Evolutionary conservation across 2,329 filamentous ascomycete genomes (phyloP).

Genomic region (Emergomyces pasteurianus): DNA sequence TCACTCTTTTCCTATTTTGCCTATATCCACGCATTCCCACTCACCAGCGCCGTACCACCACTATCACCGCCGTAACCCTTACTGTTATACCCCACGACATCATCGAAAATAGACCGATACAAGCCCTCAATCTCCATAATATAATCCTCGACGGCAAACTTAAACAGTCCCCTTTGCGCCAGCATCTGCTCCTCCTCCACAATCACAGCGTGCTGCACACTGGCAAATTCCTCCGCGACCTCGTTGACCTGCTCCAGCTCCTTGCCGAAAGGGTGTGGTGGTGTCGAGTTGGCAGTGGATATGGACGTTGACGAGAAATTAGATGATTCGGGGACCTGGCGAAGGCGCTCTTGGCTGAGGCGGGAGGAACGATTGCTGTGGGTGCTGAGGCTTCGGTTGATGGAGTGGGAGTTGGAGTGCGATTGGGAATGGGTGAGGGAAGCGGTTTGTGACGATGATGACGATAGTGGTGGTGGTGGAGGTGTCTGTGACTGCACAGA

Average conservation of each 20-base stretch:
- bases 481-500: slow-evolving; percentile 4
- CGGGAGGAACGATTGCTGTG: slow-evolving; percentile 23
- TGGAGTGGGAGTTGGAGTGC: not conserved
- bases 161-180: slow-evolving; percentile 54
- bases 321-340: slow-evolving; percentile 26
- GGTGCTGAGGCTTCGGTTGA: slow-evolving; percentile 19
- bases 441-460: slow-evolving; percentile 11
- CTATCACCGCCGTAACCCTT: not conserved
- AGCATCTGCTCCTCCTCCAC: slow-evolving; percentile 67
- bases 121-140: slow-evolving; percentile 64
- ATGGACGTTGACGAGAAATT: slow-evolving; percentile 11
- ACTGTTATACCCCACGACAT: slow-evolving; percentile 8
- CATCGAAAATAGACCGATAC: slow-evolving; percentile 49
- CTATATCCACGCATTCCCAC: not conserved
- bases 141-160: slow-evolving; percentile 73
- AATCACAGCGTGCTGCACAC: slow-evolving; percentile 44
- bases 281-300: slow-evolving; percentile 21
- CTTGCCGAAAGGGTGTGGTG: slow-evolving; percentile 64
- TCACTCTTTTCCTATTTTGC: not conserved
- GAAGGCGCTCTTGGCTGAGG: slow-evolving; percentile 10
- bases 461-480: slow-evolving; percentile 32
- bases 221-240: slow-evolving; percentile 75
- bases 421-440: slow-evolving; percentile 15
- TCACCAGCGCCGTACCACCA: not conserved
- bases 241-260: slow-evolving; percentile 90